Base-by-base conservation (phyloP, 371 early-diverging fungal species). In the Actinomortierella ambigua region DNA sequence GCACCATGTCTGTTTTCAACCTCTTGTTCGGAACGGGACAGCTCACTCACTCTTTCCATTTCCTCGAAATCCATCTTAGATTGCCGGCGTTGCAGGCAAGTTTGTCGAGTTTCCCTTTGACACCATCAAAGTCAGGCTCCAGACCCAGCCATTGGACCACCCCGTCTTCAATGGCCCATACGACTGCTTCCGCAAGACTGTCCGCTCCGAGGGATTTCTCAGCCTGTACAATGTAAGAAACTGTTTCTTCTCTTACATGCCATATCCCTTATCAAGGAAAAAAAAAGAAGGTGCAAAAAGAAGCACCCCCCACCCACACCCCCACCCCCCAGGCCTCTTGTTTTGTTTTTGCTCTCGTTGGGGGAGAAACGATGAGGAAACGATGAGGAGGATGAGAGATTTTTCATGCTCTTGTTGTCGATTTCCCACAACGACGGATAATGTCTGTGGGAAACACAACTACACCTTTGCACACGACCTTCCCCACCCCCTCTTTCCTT, bases 81-180 rank as follows among this genome's bases (percentile, higher is more conserved):
- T 93, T 28, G 90, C 95, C 7, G 98, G 98, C 40, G 88, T 95
- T 78, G 82, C 89, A 44, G 95, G 95, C 69, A 97, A 97, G 85
- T 79, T 93, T 60, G 90, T 96, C 55, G 98, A 98, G 77, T 95
- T 92, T 75, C 98, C 98, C 17, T 96, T 97, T 76, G 98, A 98
- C 82, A 97, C 98, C 1, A 83, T 98, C 78, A 98, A 98, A 66
- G 96, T 96, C 23, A 88, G 97, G 9, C 86, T 97, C 50, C 98
- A 98, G 70, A 89, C 94, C 1, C 93, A 93, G 71, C 91, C 95
- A 0, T 66, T 89, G 55, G 82, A 84, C 43, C 71, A 76, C 18
- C 86, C 86, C 7, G 80, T 82, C 50, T 97, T 91, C 75, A 80
- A 79, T 24, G 96, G 96, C 18, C 94, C 97, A 1, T 55, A 87